Evolutionary conservation across 805 yeast species (phyloP), one percentile per base, ranked within the genome.

Genomic region (Ogataea pilisensis): DNA sequence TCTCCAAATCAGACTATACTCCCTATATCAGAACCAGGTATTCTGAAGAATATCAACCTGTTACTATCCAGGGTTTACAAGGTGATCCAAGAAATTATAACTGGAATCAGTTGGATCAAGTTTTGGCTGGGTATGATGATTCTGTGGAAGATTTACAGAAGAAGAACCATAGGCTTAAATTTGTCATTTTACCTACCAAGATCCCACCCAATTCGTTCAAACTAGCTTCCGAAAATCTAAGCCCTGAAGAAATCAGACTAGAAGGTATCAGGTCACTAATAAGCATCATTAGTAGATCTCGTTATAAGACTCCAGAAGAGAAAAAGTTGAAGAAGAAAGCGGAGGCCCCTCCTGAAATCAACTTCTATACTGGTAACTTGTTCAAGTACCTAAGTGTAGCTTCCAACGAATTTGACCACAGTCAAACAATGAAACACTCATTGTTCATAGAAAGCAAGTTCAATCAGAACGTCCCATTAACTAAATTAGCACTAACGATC

Each of bases 101-200:
- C 46, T 93, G 99, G 99, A 90, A 90, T 51, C 84, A 81, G 46
- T 71, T 90, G 50, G 99, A 93, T 65, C 96, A 88, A 55, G 76
- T 77, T 19, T 61, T 90, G n/a, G 95, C 97, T 0, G 99, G 99
- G 0, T 85, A 82, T 57, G 89, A 83, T 22, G 96, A 88, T 49
- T 76, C 78, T 1, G 65, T 78, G 41, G 78, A 79, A 11, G 77
- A 72, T 14, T 73, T 72, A 9, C 69, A 71, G 43, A 73, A 72
- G 42, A 71, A 73, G 26, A 68, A 73, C 49, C 84, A 79, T 57
- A 71, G 84, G 49, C 75, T 90, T 58, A 82, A 95, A 55, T 87
- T 89, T 64, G 97, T 89, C 3, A 71, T 93, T 2, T 66, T 90
- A 38, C 96, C 97, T 0, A 66, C 87, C 0, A 84, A 76, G n/a